These are phyloP conservation scores for Hygrocybe punicea DNA, from an alignment of 768 basidiomycete genomes.

Conservation along the genomic window DNA sequence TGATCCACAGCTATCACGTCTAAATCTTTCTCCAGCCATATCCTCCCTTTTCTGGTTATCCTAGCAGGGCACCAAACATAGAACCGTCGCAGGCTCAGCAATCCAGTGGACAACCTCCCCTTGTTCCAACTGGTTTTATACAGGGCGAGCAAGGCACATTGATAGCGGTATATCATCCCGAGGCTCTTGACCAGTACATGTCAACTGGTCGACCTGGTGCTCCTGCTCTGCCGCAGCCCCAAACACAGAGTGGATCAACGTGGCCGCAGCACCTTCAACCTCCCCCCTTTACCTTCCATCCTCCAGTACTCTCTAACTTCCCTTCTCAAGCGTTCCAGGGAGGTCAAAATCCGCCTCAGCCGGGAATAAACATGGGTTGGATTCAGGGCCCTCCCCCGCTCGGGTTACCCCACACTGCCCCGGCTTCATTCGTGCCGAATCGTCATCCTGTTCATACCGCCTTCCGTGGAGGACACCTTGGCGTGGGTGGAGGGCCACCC, in stretches of 20 bases:
- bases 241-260: conserved; percentile 12
- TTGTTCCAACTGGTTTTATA: conserved; percentile 65
- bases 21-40: conserved; percentile 37
- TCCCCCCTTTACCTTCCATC: conserved; percentile 27
- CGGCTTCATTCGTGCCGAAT: not conserved
- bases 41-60: conserved; percentile 46
- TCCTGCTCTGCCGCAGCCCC: conserved; percentile 13
- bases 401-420: not conserved
- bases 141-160: conserved; percentile 72
- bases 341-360: not conserved
- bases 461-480: not conserved
- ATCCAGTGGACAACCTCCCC: conserved; percentile 46
- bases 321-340: conserved; percentile 18
- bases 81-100: conserved; percentile 29
- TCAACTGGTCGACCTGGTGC: conserved; percentile 36
- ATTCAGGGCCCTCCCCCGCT: conserved; percentile 3
- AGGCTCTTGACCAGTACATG: conserved; percentile 70
- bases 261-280: conserved; percentile 34
- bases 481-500: not conserved
- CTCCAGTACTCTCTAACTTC: conserved; percentile 20
- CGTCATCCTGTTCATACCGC: not conserved
- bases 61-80: conserved; percentile 31
- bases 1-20: conserved; percentile 4
- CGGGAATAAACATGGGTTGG: conserved; percentile 21
- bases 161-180: conserved; percentile 66